Conservation (phyloP, 768 basidiomycete species). For the Calocera cornea region DNA sequence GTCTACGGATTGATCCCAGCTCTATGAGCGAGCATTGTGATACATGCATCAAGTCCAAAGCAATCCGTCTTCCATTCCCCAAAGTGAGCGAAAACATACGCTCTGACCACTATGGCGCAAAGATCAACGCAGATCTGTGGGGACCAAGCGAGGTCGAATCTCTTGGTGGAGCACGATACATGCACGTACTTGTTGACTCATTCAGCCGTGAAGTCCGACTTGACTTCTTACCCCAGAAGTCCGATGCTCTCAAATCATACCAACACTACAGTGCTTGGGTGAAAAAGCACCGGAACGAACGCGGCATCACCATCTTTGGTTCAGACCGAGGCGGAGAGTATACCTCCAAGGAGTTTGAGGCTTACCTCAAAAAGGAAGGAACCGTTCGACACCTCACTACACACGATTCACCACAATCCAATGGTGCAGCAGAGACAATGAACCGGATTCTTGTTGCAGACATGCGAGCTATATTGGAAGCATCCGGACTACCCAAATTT, state of each 20-base stretch:
- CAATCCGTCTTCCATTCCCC: conserved; percentile 6
- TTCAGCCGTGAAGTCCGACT: background rate
- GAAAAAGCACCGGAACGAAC: conserved; percentile 7
- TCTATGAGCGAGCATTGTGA: background rate
- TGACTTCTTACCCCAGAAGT: conserved; percentile 3
- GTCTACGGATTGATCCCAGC: background rate
- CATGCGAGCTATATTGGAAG: background rate
- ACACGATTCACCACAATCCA: conserved; percentile 10
- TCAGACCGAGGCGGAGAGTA: conserved; percentile 14
- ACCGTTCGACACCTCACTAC: conserved; percentile 9
- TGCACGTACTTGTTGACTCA: conserved; percentile 10
- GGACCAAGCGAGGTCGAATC: background rate
- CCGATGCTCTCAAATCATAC: conserved; percentile 8
- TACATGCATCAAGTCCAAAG: conserved; percentile 9
- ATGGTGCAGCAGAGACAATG: conserved; percentile 8
- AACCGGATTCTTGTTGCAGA: conserved; percentile 6
- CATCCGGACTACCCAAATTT: conserved; percentile 5
- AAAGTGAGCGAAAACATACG: background rate
- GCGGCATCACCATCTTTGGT: background rate
- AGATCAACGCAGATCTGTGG: conserved; percentile 8
- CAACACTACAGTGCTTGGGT: background rate
- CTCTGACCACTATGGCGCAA: background rate
- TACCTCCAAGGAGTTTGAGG: conserved; percentile 1
- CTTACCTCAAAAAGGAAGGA: background rate
- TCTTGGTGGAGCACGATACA: conserved; percentile 8